Percentiles rank a stretch among this genome's conserved stretches.
Conservation (phyloP, 2,329 filamentous ascomycete genomes). For the Aspergillus ochraceus region DNA sequence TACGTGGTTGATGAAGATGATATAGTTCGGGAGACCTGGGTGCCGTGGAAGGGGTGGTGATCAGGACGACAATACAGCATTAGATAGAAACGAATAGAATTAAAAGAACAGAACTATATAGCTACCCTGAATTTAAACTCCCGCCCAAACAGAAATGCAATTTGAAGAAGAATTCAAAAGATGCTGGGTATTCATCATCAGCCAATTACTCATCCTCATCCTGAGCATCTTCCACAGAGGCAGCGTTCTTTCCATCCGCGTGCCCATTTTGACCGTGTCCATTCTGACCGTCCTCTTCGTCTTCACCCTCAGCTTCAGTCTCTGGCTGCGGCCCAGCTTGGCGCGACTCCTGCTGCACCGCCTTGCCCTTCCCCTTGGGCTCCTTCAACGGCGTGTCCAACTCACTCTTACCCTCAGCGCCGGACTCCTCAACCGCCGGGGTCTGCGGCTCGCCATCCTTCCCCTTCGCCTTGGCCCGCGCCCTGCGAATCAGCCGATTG, state of each 20-base stretch:
- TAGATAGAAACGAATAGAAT: no score
- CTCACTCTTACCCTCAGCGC: conserved; percentile 25
- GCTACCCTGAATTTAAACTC: background rate
- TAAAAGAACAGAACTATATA: background rate
- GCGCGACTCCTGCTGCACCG: conserved; percentile 14
- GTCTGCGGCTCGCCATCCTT: conserved; percentile 8
- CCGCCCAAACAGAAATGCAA: background rate
- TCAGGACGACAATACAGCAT: background rate
- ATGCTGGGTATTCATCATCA: background rate
- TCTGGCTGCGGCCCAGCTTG: background rate
- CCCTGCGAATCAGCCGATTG: conserved; percentile 32
- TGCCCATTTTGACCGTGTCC: background rate
- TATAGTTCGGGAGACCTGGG: conserved; percentile 26
- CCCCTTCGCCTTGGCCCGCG: conserved; percentile 16
- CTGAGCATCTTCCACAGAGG: conserved; percentile 9
- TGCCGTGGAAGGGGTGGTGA: conserved; percentile 30
- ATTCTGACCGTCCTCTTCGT: background rate
- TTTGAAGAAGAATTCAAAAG: background rate
- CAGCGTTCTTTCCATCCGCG: background rate
- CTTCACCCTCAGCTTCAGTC: background rate
- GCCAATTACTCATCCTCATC: background rate
- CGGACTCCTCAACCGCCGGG: conserved; percentile 25
- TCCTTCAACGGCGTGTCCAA: conserved; percentile 15
- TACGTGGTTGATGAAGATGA: conserved; percentile 61
- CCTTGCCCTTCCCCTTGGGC: conserved; percentile 22